phyloP scores from a whole-genome alignment of 1,284 basidiomycete genomes.

The Leccinum colubrinum region DNA sequence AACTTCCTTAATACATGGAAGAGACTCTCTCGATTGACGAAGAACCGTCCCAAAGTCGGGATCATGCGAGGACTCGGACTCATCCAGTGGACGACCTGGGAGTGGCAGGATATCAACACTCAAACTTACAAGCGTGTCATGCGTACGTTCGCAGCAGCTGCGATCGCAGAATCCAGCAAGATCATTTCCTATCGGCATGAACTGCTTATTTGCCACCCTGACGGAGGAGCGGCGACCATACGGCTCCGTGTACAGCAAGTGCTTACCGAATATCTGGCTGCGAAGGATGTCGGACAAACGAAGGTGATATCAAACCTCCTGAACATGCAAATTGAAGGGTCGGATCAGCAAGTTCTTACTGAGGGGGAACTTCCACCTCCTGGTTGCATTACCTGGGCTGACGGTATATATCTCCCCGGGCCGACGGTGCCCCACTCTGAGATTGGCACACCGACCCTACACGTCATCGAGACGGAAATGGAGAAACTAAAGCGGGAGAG shows the following conservation, averaged over 20 bases:
- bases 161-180: not conserved
- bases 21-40: not conserved
- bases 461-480: no score
- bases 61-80: not conserved
- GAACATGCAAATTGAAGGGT: not conserved
- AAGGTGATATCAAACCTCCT: not conserved
- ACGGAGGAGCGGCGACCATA: not conserved
- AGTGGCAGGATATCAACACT: not conserved
- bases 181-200: not conserved
- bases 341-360: not conserved
- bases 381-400: no score
- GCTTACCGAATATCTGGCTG: not conserved
- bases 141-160: not conserved
- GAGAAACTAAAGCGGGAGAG: no score
- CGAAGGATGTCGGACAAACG: not conserved
- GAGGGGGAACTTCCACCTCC: no score
- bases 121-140: not conserved
- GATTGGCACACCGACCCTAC: no score
- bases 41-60: not conserved
- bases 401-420: no score
- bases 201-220: not conserved
- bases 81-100: not conserved
- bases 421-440: no score
- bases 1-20: not conserved
- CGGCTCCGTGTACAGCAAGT: not conserved